phyloP scores from a whole-genome alignment of 805 yeast genomes.

The Candida saitoana region DNA sequence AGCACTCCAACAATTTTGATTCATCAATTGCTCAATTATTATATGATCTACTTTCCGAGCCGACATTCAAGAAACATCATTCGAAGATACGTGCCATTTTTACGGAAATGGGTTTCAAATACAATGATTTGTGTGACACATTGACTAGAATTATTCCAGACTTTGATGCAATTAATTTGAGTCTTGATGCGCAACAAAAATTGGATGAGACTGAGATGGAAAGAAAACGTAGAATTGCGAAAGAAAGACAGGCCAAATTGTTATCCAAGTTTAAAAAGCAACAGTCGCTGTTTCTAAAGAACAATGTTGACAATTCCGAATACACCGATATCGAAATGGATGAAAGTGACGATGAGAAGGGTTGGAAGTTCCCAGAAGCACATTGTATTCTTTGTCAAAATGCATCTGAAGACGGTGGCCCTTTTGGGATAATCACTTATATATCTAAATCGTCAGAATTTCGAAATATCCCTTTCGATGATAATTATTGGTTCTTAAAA shows the following conservation, averaged over 20 bases:
- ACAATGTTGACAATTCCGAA: constrained; percentile 31
- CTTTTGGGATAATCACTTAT: constrained; percentile 72
- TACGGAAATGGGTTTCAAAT: constrained; percentile 22
- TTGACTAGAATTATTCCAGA: constrained; percentile 17
- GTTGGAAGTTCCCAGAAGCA: constrained; percentile 69
- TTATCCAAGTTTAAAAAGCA: constrained; percentile 77
- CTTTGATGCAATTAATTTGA: constrained; percentile 23
- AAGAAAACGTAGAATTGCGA: constrained; percentile 64
- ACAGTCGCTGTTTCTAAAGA: constrained; percentile 69
- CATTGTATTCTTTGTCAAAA: constrained; percentile 82
- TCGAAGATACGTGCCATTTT: constrained; percentile 58
- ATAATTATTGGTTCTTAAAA: constrained; percentile 60
- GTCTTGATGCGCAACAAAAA: constrained; percentile 10
- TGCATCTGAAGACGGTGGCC: constrained; percentile 59
- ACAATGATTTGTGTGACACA: constrained; percentile 17
- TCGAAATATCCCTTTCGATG: constrained; percentile 60
- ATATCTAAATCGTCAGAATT: constrained; percentile 56
- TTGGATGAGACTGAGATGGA: constrained; percentile 40
- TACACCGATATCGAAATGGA: constrained; percentile 41
- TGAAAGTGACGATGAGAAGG: constrained; percentile 26
- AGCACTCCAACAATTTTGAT: constrained; percentile 26
- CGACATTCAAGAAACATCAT: constrained; percentile 40
- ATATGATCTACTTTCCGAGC: constrained; percentile 37
- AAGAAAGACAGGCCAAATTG: constrained; percentile 63
- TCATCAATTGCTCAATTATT: constrained; percentile 37